Percentiles rank a stretch among this genome's conserved stretches.
phyloP scores from a whole-genome alignment of 1,139 yeast species.

The Citeromyces hawaiiensis region DNA sequence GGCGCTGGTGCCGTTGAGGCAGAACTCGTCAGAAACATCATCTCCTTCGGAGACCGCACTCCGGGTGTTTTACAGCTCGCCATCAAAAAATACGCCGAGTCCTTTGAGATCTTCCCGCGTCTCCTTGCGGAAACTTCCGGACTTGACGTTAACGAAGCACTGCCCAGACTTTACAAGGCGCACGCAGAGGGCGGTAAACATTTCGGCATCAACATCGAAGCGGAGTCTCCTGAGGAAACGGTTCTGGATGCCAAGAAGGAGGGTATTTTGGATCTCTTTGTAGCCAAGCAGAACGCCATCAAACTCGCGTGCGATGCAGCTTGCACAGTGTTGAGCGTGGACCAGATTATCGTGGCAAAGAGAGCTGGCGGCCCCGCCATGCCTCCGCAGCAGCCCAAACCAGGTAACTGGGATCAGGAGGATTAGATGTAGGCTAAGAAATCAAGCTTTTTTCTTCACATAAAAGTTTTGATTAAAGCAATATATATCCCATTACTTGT shows the following conservation, averaged over 20 bases:
- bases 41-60: constrained; percentile 81
- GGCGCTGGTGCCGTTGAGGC: constrained; percentile 98
- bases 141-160: constrained; percentile 73
- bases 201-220: constrained; percentile 66
- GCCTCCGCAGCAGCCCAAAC: constrained; percentile 70
- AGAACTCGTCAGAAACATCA: constrained; percentile 68
- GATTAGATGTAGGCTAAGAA: no score
- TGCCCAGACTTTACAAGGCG: constrained; percentile 80
- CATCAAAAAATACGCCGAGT: constrained; percentile 85
- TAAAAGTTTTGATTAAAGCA: no score
- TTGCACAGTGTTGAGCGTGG: constrained; percentile 76
- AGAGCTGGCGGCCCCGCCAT: constrained; percentile 95
- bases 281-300: constrained; percentile 78
- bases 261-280: constrained; percentile 67
- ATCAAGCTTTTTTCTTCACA: no score
- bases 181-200: constrained; percentile 24
- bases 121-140: constrained; percentile 94
- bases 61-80: constrained; percentile 92
- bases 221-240: constrained; percentile 44
- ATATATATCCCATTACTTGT: no score
- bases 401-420: constrained; percentile 96
- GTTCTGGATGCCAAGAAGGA: constrained; percentile 55
- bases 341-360: constrained; percentile 88
- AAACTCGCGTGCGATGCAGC: constrained; percentile 95
- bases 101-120: constrained; percentile 89